Percentiles rank a stretch among this genome's conserved stretches.
Evolutionary conservation across 192 early-diverging fungal species (phyloP).

Genomic region (Phlyctochytrium planicorne): DNA sequence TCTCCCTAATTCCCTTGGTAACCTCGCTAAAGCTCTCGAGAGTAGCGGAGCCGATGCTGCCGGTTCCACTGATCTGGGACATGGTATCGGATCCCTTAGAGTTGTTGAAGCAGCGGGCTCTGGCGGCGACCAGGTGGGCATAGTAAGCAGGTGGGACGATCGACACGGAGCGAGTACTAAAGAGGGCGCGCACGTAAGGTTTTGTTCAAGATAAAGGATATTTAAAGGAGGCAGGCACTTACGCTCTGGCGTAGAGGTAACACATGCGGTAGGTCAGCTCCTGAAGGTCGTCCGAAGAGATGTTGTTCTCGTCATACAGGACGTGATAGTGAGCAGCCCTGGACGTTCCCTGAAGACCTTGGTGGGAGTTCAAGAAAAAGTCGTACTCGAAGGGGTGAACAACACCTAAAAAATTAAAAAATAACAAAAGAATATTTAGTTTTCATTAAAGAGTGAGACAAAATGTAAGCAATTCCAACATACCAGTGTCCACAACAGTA

Average conservation of each 20-base stretch:
- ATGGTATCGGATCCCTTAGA: conserved; percentile 15
- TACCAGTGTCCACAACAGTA: conserved; percentile 61
- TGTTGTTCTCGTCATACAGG: conserved; percentile 79
- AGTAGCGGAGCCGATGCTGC: conserved; percentile 17
- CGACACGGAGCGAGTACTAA: conserved; percentile 71
- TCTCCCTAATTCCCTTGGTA: conserved; percentile 21
- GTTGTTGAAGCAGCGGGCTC: conserved; percentile 37
- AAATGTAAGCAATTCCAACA: conserved; percentile 1
- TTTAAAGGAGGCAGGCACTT: conserved; percentile 1
- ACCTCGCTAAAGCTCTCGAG: conserved; percentile 22
- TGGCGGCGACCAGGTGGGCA: conserved; percentile 79
- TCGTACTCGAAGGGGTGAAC: conserved; percentile 82
- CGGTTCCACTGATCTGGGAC: not conserved
- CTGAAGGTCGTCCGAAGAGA: conserved; percentile 75
- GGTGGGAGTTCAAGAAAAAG: conserved; percentile 84
- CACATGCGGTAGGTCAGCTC: conserved; percentile 83
- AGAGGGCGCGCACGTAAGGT: not conserved
- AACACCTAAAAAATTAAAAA: conserved; percentile 34
- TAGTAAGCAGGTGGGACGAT: conserved; percentile 89
- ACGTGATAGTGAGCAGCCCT: conserved; percentile 87
- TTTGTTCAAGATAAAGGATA: not conserved
- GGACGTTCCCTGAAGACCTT: conserved; percentile 87
- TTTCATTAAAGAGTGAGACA: conserved; percentile 14
- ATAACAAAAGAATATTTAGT: conserved; percentile 69
- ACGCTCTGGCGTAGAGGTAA: conserved; percentile 71